A percentile compares a stretch with the other conserved stretches of the same genome.
Evolutionary conservation across 2,329 filamentous ascomycete species (phyloP).

Genomic region (Nemania serpens): DNA sequence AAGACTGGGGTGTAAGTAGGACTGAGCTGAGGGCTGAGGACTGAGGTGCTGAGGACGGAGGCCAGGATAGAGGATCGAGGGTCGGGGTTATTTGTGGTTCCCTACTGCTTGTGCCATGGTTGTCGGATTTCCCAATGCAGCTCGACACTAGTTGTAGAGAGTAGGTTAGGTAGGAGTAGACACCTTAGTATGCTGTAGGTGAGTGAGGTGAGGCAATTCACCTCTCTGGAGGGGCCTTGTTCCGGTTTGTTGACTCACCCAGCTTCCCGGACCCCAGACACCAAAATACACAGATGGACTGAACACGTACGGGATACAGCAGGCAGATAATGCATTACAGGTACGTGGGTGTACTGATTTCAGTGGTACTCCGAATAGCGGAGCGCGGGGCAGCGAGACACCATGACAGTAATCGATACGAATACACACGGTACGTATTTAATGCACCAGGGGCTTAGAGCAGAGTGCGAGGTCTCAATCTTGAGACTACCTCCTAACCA

Average conservation of each 20-base stretch:
- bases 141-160: background rate
- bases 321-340: too few relatives aligned
- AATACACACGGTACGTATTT: background rate
- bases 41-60: background rate
- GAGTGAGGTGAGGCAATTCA: slow-evolving; percentile 25
- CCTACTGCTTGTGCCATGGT: slow-evolving; percentile 31
- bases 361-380: slow-evolving; percentile 17
- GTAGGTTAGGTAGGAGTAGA: background rate
- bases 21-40: background rate
- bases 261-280: too few relatives aligned
- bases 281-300: background rate
- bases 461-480: background rate
- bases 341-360: background rate
- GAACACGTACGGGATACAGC: too few relatives aligned
- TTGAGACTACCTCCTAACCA: too few relatives aligned
- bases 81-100: slow-evolving; percentile 10
- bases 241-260: slow-evolving; percentile 22
- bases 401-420: slow-evolving; percentile 9
- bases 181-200: slow-evolving; percentile 14
- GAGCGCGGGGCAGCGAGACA: slow-evolving; percentile 23
- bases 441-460: too few relatives aligned
- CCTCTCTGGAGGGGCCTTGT: slow-evolving; percentile 10
- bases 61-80: background rate
- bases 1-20: background rate
- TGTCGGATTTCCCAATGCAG: background rate